phyloP scores from a whole-genome alignment of 495 filamentous ascomycete species.

The Talaromyces stipitatus region DNA sequence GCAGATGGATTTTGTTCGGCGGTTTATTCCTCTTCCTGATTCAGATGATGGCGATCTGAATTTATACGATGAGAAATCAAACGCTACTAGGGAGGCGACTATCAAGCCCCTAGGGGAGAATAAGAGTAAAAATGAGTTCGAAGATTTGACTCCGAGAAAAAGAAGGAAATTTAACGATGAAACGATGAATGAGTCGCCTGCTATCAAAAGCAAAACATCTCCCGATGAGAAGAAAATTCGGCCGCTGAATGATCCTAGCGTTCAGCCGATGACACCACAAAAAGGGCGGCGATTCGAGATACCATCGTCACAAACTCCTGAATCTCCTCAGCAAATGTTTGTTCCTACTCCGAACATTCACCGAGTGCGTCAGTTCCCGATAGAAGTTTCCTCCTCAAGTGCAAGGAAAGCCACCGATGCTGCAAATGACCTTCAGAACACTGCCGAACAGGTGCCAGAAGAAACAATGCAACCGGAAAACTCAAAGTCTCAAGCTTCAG shows the following conservation, averaged over 20 bases:
- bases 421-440: neutral
- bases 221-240: neutral
- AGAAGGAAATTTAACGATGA: constrained; percentile 1
- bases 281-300: constrained; percentile 29
- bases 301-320: constrained; percentile 39
- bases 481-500: neutral
- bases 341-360: constrained; percentile 35
- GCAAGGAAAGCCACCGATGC: neutral
- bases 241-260: neutral
- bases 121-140: neutral
- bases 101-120: neutral
- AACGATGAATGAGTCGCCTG: neutral
- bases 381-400: constrained; percentile 12
- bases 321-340: constrained; percentile 32
- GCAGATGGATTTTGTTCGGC: constrained; percentile 40
- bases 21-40: constrained; percentile 29
- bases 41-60: constrained; percentile 33
- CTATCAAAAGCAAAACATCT: neutral
- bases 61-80: constrained; percentile 25
- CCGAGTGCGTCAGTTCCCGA: constrained; percentile 21
- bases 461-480: neutral
- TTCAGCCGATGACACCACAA: constrained; percentile 22
- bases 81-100: constrained; percentile 11
- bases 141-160: neutral
- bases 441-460: neutral